Percentiles rank a stretch among this genome's conserved stretches.
Evolutionary conservation across 176 grass and related monocot species (phyloP).

Genomic region (Phoenix dactylifera): DNA sequence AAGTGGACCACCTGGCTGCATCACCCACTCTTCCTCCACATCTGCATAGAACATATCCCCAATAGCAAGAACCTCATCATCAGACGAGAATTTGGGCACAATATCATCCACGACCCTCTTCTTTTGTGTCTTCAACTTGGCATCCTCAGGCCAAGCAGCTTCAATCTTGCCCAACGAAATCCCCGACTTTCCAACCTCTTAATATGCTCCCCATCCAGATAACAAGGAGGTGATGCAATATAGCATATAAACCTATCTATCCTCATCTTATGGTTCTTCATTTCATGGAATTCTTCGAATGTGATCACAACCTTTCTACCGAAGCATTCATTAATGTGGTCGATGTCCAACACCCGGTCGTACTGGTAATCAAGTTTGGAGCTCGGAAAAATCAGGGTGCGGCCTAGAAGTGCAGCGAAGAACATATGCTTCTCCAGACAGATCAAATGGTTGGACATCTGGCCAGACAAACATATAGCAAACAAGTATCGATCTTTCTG

Average conservation of each 20-base stretch:
- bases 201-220: constrained; percentile 78
- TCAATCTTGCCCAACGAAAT: constrained; percentile 70
- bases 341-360: constrained; percentile 68
- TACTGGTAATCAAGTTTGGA: constrained; percentile 77
- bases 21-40: constrained; percentile 84
- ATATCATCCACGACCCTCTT: constrained; percentile 79
- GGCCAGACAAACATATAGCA: constrained; percentile 76
- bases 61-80: constrained; percentile 68
- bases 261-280: constrained; percentile 58
- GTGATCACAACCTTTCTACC: constrained; percentile 67
- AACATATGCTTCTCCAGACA: constrained; percentile 99
- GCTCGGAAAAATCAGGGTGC: constrained; percentile 65
- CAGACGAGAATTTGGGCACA: constrained; percentile 53
- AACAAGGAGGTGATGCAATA: constrained; percentile 57
- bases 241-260: constrained; percentile 97
- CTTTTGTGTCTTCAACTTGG: constrained; percentile 70
- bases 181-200: constrained; percentile 65
- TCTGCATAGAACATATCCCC: constrained; percentile 92
- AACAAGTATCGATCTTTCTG: constrained; percentile 73
- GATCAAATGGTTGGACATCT: constrained; percentile 98
- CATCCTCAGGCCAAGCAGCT: constrained; percentile 79
- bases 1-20: constrained; percentile 71
- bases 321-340: constrained; percentile 80
- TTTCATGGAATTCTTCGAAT: constrained; percentile 60
- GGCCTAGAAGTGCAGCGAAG: constrained; percentile 69